Conservation (phyloP, 83 land plant species). For the Diphasiastrum complanatum region DNA sequence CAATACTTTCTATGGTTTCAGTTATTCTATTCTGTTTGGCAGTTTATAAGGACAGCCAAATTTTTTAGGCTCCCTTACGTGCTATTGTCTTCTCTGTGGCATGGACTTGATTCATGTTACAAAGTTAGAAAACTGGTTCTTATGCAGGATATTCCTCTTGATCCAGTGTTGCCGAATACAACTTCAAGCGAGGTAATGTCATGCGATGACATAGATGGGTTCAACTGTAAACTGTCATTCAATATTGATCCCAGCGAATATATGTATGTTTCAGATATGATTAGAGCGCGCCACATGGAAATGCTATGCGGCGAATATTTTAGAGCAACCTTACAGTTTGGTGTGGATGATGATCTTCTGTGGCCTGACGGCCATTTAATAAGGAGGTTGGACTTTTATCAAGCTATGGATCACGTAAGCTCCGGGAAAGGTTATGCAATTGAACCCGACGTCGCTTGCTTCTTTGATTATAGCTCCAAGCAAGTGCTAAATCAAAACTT, state of each 20-base stretch:
- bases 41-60: constrained; percentile 14
- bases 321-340: not conserved
- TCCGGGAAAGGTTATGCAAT: constrained; percentile 3
- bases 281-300: constrained; percentile 6
- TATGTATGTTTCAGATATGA: not conserved
- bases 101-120: constrained; percentile 10
- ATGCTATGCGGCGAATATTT: not conserved
- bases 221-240: not conserved
- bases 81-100: not conserved
- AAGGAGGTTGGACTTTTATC: not conserved
- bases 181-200: not conserved
- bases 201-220: not conserved
- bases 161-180: not conserved
- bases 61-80: constrained; percentile 12
- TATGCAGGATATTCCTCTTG: not conserved
- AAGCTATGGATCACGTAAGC: constrained; percentile 4
- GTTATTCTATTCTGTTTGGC: constrained; percentile 12
- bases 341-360: constrained; percentile 10
- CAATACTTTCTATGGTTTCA: constrained; percentile 9
- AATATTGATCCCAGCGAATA: not conserved
- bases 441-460: not conserved
- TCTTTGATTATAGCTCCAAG: not conserved
- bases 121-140: not conserved
- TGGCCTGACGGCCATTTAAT: constrained; percentile 11
- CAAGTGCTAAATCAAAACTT: constrained; percentile 15